A percentile compares a stretch with the other conserved stretches of the same genome.
Conservation (phyloP, 116 monocot species). For the Phalaenopsis hybrid region DNA sequence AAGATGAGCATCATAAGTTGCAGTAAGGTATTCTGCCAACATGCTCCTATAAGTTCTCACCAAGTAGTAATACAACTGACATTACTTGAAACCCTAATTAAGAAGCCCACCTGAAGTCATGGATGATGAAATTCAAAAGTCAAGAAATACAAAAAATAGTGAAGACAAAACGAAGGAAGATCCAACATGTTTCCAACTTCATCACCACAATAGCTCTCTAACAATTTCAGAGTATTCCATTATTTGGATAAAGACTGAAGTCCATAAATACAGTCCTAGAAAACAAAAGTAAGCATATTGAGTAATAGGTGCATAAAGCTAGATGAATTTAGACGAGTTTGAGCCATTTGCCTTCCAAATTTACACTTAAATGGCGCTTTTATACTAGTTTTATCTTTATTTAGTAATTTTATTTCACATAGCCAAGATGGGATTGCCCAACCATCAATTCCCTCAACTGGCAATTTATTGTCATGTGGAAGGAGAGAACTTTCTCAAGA, state of each 20-base stretch:
- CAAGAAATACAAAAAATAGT: background rate
- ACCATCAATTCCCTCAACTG: too few species aligned
- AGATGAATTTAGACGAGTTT: too few species aligned
- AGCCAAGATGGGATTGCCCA: too few species aligned
- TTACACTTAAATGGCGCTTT: too few species aligned
- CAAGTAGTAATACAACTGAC: background rate
- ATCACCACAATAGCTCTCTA: background rate
- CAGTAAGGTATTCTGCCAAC: background rate
- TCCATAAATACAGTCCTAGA: too few species aligned
- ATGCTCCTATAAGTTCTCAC: background rate
- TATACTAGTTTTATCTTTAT: too few species aligned
- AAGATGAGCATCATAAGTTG: conserved; percentile 2
- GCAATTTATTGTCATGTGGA: too few species aligned
- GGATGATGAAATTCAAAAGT: background rate
- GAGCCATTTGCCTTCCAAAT: too few species aligned
- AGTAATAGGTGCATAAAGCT: too few species aligned
- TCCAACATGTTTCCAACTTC: background rate
- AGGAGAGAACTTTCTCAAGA: too few species aligned
- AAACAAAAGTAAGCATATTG: too few species aligned
- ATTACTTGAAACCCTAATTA: background rate
- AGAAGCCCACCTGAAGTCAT: background rate
- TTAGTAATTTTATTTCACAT: too few species aligned
- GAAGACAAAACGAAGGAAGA: background rate
- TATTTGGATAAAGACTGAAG: background rate
- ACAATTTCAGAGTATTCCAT: background rate